phyloP scores from a whole-genome alignment of 768 basidiomycete species.

The Cantharellus cinnabarinus region DNA sequence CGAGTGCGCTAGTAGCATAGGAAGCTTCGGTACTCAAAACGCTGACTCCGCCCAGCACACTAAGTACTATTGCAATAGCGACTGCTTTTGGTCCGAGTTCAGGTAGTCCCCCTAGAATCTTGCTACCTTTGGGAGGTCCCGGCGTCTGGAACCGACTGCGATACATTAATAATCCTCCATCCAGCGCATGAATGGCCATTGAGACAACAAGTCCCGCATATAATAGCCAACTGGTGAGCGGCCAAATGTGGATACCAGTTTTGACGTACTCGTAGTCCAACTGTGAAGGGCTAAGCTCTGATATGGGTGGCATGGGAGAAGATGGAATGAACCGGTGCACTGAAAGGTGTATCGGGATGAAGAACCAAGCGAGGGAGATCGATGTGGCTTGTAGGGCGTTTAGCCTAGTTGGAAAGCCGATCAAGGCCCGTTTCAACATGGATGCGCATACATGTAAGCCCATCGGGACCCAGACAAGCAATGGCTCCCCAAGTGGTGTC shows the following conservation, averaged over 20 bases:
- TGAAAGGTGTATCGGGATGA: slow-evolving; percentile 45
- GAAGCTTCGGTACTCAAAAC: neutral
- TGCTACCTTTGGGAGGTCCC: neutral
- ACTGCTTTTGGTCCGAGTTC: neutral
- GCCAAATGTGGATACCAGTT: slow-evolving; percentile 40
- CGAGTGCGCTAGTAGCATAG: neutral
- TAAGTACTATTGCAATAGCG: neutral
- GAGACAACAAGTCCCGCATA: slow-evolving; percentile 42
- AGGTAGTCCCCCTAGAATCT: neutral
- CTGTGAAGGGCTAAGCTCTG: slow-evolving; percentile 46
- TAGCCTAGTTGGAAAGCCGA: slow-evolving; percentile 16
- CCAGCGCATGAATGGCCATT: slow-evolving; percentile 37
- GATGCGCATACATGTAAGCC: slow-evolving; percentile 39
- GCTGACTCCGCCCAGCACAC: neutral
- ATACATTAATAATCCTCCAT: slow-evolving; percentile 22
- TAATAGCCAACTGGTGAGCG: slow-evolving; percentile 35
- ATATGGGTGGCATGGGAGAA: slow-evolving; percentile 27
- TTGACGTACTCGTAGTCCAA: slow-evolving; percentile 75
- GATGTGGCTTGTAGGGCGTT: slow-evolving; percentile 11
- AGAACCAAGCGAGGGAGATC: neutral
- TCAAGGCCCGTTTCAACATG: slow-evolving; percentile 35
- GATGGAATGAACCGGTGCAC: slow-evolving; percentile 43
- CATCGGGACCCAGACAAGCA: slow-evolving; percentile 49
- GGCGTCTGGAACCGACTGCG: neutral
- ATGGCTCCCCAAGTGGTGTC: slow-evolving; percentile 39